A percentile compares a stretch with the other conserved stretches of the same genome.
phyloP scores from a whole-genome alignment of 495 filamentous ascomycete genomes.

The Lindgomyces ingoldianus region DNA sequence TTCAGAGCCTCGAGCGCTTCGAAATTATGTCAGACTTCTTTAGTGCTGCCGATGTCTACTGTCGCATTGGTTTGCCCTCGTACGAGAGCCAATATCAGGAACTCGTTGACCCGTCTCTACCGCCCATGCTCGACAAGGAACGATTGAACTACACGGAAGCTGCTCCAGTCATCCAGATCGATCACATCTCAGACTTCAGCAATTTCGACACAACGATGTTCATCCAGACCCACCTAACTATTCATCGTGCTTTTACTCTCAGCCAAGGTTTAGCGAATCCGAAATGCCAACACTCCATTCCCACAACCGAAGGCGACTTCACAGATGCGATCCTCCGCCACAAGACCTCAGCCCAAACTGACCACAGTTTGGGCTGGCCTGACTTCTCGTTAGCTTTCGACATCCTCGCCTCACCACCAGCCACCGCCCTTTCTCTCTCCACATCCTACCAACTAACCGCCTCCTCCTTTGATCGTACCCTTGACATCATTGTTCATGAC shows the following conservation, averaged over 20 bases:
- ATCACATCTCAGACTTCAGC: slow-evolving; percentile 48
- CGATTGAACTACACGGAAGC: slow-evolving; percentile 67
- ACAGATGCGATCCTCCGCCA: slow-evolving; percentile 58
- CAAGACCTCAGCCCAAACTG: slow-evolving; percentile 50
- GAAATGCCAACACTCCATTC: no score
- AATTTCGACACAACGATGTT: slow-evolving; percentile 38
- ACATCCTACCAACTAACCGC: slow-evolving; percentile 48
- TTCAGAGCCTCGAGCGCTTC: slow-evolving; percentile 12
- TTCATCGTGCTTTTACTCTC: slow-evolving; percentile 28
- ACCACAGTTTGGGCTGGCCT: slow-evolving; percentile 29
- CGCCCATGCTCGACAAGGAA: slow-evolving; percentile 59
- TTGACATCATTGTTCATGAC: slow-evolving; percentile 66
- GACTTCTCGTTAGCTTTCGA: slow-evolving; percentile 33
- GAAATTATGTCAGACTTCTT: slow-evolving; percentile 27
- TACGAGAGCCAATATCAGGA: slow-evolving; percentile 42
- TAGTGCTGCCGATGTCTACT: slow-evolving; percentile 46
- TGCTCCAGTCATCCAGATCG: slow-evolving; percentile 60
- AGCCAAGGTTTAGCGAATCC: slow-evolving; percentile 1
- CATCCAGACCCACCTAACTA: slow-evolving; percentile 32
- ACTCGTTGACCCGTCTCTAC: slow-evolving; percentile 61
- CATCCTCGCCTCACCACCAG: slow-evolving; percentile 23
- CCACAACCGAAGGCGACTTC: slow-evolving; percentile 1
- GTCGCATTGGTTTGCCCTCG: slow-evolving; percentile 43
- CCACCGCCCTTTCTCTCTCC: slow-evolving; percentile 27
- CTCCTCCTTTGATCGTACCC: slow-evolving; percentile 71